Evolutionary conservation across 2,329 filamentous ascomycete genomes (phyloP).

Genomic region (Penicillium occitanis): DNA sequence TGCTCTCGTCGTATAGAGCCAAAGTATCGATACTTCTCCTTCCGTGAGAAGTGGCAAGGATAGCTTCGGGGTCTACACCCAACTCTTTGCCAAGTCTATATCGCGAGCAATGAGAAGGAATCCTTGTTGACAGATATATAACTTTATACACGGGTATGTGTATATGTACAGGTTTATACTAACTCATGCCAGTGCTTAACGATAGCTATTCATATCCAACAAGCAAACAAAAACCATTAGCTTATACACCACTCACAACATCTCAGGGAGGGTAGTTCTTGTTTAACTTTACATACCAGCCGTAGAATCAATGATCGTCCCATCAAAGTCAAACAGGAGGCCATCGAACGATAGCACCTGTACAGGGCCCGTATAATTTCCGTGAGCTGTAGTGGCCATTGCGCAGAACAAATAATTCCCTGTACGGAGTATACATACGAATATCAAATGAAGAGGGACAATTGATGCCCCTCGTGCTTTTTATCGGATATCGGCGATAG

Average conservation of each 20-base stretch:
- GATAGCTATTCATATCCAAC: constrained; percentile 50
- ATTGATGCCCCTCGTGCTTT: background rate
- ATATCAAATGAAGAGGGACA: background rate
- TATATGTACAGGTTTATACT: constrained; percentile 28
- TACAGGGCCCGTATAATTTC: constrained; percentile 43
- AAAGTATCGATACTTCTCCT: constrained; percentile 85
- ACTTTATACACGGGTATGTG: background rate
- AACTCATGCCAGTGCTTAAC: constrained; percentile 64
- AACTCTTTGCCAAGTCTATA: constrained; percentile 67
- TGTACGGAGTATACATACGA: no score
- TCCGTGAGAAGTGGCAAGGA: constrained; percentile 88
- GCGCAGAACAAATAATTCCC: constrained; percentile 12
- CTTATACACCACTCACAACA: background rate
- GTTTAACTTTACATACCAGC: constrained; percentile 34
- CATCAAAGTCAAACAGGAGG: constrained; percentile 51
- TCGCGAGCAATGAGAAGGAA: background rate
- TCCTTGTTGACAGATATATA: background rate
- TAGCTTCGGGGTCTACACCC: constrained; percentile 77
- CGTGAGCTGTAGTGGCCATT: constrained; percentile 32
- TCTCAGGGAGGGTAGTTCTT: background rate
- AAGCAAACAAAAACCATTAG: background rate
- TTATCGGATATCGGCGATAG: constrained; percentile 37
- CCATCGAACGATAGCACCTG: constrained; percentile 43
- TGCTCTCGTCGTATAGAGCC: constrained; percentile 73
- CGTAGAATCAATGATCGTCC: constrained; percentile 50